Evolutionary conservation across 1,284 basidiomycete genomes (phyloP), one percentile per base, ranked within the genome.

Genomic region (Cutaneotrichosporon sp.): DNA sequence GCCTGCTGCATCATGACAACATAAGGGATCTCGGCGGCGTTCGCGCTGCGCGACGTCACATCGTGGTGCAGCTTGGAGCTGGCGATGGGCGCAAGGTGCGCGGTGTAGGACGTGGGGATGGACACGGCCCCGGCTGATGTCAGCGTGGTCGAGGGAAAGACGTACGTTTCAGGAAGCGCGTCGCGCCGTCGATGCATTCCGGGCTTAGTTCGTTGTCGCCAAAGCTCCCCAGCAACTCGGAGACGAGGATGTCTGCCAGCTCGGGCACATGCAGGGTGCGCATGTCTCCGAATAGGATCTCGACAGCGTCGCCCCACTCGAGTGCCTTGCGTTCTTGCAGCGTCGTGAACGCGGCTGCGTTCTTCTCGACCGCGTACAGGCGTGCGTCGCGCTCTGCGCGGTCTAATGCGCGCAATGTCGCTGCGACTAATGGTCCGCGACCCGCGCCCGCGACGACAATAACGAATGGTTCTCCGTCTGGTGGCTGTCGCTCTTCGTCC

Each of bases 161-260:
- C 88, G 75, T 73, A 92, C 92, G 83, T 84, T 93, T 93, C 74
- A 95, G 81, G 78, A 92, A 94, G 53, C 94, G 83, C 86, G 90
- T 88, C 18, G 90, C 95, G n/a, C 95, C 95, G 77, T 98, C 95
- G 36, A 98, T 83, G 80, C 95, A 97, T 79, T 99, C 97, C 0
- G 97, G 97, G 75, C 92, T 95, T 51, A 99, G 86, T 80, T 99
- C 97, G 70, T 99, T 99, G 81, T 99, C 97, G 5, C 96, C 97
- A 81, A 99, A 99, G 9, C 91, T 95, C 5, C 97, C 97, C 66
- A 99, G 81, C 21, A 99, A 85, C 81, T 99, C 97, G 81, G 91
- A 96, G 71, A 99, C 89, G 60, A 99, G 84, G 66, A 99, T 92
- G 78, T 99, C 97, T 18, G 89, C 93, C 67, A 86, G 85, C 69